Percentiles rank a stretch among this genome's conserved stretches.
phyloP scores from a whole-genome alignment of 805 yeast species.

The Lipomyces spencermartinsiae region DNA sequence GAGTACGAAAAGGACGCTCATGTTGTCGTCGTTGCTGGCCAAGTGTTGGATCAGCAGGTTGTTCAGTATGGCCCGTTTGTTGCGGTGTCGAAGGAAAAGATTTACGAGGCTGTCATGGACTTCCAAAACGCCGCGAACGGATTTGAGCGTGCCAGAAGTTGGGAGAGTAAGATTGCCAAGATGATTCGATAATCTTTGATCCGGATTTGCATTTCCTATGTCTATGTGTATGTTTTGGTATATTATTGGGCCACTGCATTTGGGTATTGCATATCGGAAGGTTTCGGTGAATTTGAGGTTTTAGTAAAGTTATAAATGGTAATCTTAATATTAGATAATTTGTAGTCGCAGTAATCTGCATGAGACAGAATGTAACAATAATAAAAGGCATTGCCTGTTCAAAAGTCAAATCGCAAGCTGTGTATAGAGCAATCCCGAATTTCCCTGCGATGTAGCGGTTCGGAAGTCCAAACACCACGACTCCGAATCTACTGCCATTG shows the following conservation, averaged over 20 bases:
- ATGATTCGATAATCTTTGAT: slow-evolving; percentile 2
- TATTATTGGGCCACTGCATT: not conserved
- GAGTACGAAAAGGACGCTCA: slow-evolving; percentile 28
- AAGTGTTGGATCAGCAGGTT: slow-evolving; percentile 51
- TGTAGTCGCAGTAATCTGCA: too few relatives aligned
- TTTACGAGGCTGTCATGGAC: slow-evolving; percentile 72
- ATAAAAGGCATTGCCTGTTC: too few relatives aligned
- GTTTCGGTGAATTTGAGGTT: too few relatives aligned
- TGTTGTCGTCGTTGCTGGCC: slow-evolving; percentile 42
- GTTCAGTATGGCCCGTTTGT: slow-evolving; percentile 95
- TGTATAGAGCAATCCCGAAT: too few relatives aligned
- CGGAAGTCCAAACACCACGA: too few relatives aligned
- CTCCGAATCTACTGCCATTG: too few relatives aligned
- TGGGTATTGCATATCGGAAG: not conserved
- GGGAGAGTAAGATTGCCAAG: slow-evolving; percentile 46
- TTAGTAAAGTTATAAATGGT: too few relatives aligned
- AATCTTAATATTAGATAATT: too few relatives aligned
- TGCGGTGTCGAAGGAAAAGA: slow-evolving; percentile 68
- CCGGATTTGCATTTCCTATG: not conserved
- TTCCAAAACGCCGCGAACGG: slow-evolving; percentile 57
- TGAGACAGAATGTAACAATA: too few relatives aligned
- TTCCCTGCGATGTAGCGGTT: too few relatives aligned
- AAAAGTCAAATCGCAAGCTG: too few relatives aligned
- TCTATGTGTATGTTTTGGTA: not conserved
- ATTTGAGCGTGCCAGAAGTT: slow-evolving; percentile 46